Evolutionary conservation across 192 early-diverging fungal genomes (phyloP).

Genomic region (Phlyctochytrium planicorne): DNA sequence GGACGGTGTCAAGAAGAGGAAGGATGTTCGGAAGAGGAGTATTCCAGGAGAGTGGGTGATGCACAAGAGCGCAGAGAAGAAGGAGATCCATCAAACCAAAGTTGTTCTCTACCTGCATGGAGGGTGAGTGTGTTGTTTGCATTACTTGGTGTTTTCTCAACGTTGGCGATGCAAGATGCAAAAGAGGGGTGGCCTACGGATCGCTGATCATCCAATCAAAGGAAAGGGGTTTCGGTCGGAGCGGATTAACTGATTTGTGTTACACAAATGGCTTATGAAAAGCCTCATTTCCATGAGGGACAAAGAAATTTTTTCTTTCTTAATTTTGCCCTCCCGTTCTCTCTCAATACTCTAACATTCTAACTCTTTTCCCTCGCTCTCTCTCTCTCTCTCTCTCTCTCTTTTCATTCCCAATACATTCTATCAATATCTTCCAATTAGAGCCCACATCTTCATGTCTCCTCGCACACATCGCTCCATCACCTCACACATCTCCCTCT

Average conservation of each 20-base stretch:
- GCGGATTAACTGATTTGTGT: too few species aligned
- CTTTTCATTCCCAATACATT: not conserved
- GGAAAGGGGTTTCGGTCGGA: too few species aligned
- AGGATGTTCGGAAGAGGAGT: not conserved
- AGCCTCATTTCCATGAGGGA: too few species aligned
- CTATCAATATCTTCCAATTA: too few species aligned
- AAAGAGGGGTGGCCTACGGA: too few species aligned
- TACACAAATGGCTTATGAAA: too few species aligned
- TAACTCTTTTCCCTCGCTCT: not conserved
- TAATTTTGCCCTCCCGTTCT: not conserved
- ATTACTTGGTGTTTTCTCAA: not conserved
- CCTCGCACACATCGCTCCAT: constrained; percentile 36
- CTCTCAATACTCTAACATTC: not conserved
- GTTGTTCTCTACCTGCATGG: constrained; percentile 43
- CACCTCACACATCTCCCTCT: constrained; percentile 21
- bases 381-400: constrained; percentile 4
- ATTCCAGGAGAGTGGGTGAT: constrained; percentile 30
- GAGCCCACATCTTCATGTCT: constrained; percentile 41
- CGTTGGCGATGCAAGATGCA: not conserved
- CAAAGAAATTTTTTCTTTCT: too few species aligned
- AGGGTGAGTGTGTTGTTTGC: constrained; percentile 17
- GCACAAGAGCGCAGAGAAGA: constrained; percentile 5
- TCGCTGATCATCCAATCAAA: too few species aligned
- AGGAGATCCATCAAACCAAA: not conserved
- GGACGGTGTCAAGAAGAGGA: not conserved